phyloP scores from a whole-genome alignment of 1,284 basidiomycete species.

The Cystobasidium sp. region DNA sequence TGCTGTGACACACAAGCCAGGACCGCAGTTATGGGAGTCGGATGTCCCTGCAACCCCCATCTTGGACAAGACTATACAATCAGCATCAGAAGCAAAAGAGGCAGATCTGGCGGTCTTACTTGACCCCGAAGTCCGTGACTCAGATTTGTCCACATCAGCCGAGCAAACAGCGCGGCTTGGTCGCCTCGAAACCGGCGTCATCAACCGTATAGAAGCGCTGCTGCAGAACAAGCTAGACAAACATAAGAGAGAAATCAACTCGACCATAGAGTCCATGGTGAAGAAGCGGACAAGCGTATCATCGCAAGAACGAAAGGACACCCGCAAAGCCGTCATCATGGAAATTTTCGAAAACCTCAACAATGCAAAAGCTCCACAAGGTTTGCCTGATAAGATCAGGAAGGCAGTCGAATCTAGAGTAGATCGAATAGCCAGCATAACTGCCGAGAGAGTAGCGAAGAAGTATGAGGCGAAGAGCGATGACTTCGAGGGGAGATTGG shows the following conservation, averaged over 20 bases:
- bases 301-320: background rate
- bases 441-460: background rate
- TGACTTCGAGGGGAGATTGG: background rate
- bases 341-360: background rate
- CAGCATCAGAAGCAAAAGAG: too few relatives aligned
- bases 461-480: background rate
- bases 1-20: background rate
- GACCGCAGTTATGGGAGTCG: too few relatives aligned
- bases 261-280: background rate
- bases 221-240: background rate
- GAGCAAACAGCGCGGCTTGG: background rate
- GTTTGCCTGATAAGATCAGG: conserved; percentile 6
- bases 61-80: too few relatives aligned
- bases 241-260: background rate
- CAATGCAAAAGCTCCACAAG: background rate
- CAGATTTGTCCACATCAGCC: background rate
- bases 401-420: background rate
- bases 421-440: conserved; percentile 2
- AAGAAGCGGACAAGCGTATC: background rate
- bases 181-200: conserved; percentile 5
- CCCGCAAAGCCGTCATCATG: background rate
- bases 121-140: background rate
- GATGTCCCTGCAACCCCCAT: too few relatives aligned
- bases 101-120: background rate
- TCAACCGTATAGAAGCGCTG: conserved; percentile 23